Percentiles rank a stretch among this genome's conserved stretches.
Conservation (phyloP, 352 stramenopile species). For the Phytophthora citrophthora region DNA sequence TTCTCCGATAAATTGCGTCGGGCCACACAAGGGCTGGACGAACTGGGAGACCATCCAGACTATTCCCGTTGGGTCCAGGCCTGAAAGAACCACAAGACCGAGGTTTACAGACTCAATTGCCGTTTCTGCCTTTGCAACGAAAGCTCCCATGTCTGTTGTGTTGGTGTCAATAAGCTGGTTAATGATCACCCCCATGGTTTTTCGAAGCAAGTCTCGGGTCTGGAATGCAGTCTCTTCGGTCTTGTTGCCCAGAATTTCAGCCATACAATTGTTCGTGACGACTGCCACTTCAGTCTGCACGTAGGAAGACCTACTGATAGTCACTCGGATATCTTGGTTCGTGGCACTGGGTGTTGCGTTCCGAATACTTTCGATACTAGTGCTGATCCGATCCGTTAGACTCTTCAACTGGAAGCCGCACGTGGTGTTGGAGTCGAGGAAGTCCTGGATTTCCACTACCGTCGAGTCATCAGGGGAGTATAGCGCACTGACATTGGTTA, state of each 20-base stretch:
- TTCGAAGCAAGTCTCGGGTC: slow-evolving; percentile 27
- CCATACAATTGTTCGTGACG: slow-evolving; percentile 36
- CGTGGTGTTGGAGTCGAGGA: slow-evolving; percentile 27
- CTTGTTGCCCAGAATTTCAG: slow-evolving; percentile 30
- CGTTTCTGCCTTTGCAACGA: slow-evolving; percentile 38
- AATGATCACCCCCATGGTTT: slow-evolving; percentile 44
- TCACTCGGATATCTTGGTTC: slow-evolving; percentile 26
- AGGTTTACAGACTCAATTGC: slow-evolving; percentile 46
- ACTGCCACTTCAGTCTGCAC: slow-evolving; percentile 18
- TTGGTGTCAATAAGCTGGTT: slow-evolving; percentile 51
- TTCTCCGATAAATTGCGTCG: slow-evolving; percentile 50
- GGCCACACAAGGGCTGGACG: slow-evolving; percentile 63
- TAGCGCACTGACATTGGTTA: slow-evolving; percentile 23
- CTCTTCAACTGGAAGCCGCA: slow-evolving; percentile 25
- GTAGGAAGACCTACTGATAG: slow-evolving; percentile 21
- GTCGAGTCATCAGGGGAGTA: slow-evolving; percentile 25
- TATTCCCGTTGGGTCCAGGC: slow-evolving; percentile 56
- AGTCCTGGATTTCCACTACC: slow-evolving; percentile 22
- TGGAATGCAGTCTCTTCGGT: slow-evolving; percentile 18
- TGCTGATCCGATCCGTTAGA: slow-evolving; percentile 18
- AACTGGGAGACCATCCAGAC: slow-evolving; percentile 54
- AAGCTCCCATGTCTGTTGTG: slow-evolving; percentile 28
- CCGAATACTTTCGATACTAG: slow-evolving; percentile 24
- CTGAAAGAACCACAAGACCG: slow-evolving; percentile 48
- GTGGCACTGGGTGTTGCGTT: slow-evolving; percentile 15